Evolutionary conservation across 2,329 filamentous ascomycete genomes (phyloP).

Genomic region (Microdochium nivale): DNA sequence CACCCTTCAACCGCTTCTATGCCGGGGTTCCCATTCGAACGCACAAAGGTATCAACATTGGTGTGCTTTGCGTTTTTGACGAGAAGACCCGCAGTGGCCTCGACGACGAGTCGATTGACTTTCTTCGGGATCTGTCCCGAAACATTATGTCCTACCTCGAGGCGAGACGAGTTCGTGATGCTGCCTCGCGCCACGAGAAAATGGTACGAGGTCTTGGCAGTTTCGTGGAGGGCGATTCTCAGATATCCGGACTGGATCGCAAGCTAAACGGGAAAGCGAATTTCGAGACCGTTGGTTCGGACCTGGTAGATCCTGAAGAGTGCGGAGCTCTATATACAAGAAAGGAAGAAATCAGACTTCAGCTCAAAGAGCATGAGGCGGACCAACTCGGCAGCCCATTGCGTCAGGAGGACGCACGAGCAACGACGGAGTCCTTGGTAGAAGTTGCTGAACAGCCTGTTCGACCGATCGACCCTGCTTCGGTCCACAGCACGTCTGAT

Average conservation of each 20-base stretch:
- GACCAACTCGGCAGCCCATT: not conserved
- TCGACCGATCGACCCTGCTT: not conserved
- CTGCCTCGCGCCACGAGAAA: constrained; percentile 8
- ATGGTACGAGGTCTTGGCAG: constrained; percentile 14
- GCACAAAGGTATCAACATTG: constrained; percentile 10
- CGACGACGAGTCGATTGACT: not conserved
- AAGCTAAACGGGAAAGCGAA: not conserved
- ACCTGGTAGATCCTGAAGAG: not conserved
- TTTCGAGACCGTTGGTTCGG: not conserved
- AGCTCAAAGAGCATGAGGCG: not conserved
- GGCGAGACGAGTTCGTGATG: constrained; percentile 3
- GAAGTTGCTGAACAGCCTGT: not conserved
- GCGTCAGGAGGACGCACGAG: not conserved
- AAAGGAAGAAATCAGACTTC: not conserved
- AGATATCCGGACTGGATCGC: not conserved
- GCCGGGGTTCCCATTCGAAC: constrained; percentile 8
- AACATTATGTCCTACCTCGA: constrained; percentile 9
- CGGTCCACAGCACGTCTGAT: not conserved
- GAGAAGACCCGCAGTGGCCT: constrained; percentile 3
- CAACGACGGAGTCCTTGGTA: not conserved
- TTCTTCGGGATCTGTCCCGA: constrained; percentile 7
- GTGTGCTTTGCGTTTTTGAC: constrained; percentile 7
- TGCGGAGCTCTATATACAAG: not conserved
- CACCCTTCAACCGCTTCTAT: constrained; percentile 6
- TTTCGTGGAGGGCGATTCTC: constrained; percentile 9